phyloP scores from a whole-genome alignment of 768 basidiomycete species.

The Xerocomellus amylosporus region DNA sequence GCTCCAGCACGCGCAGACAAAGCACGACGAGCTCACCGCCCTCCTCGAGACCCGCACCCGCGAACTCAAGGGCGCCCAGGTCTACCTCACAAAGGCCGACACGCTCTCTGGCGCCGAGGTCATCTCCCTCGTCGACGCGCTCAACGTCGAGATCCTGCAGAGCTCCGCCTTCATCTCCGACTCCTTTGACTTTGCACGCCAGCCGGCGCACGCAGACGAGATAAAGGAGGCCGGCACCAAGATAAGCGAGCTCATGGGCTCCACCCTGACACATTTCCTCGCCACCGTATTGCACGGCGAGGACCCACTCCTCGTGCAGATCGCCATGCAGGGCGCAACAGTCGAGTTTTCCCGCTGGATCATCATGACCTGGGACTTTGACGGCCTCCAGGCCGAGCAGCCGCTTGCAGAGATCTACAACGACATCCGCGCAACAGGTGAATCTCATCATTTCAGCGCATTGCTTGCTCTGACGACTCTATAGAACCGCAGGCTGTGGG shows the following conservation, averaged over 20 bases:
- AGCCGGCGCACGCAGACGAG: conserved; percentile 18
- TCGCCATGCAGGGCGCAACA: conserved; percentile 35
- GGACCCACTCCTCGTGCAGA: conserved; percentile 40
- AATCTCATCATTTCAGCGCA: not conserved
- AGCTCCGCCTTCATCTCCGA: conserved; percentile 45
- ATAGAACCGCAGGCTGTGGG: conserved; percentile 51
- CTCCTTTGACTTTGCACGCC: conserved; percentile 32
- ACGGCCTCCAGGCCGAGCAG: conserved; percentile 29
- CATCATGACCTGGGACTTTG: conserved; percentile 35
- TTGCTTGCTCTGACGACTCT: not conserved
- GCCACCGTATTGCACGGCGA: conserved; percentile 24
- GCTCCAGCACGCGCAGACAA: conserved; percentile 22
- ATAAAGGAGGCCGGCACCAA: conserved; percentile 28
- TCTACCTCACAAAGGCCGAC: conserved; percentile 45
- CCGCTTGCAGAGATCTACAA: conserved; percentile 35
- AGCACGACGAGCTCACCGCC: conserved; percentile 28
- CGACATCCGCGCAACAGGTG: conserved; percentile 44
- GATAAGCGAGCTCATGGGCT: conserved; percentile 33
- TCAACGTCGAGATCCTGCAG: conserved; percentile 52
- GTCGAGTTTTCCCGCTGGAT: conserved; percentile 34
- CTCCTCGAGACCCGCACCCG: conserved; percentile 35
- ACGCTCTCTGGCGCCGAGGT: conserved; percentile 44
- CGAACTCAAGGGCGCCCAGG: conserved; percentile 43
- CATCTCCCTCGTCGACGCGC: conserved; percentile 34
- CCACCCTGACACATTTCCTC: conserved; percentile 26